Percentiles rank a stretch among this genome's conserved stretches.
Conservation (phyloP, 2,329 filamentous ascomycete species). For the Xylariales sp. region DNA sequence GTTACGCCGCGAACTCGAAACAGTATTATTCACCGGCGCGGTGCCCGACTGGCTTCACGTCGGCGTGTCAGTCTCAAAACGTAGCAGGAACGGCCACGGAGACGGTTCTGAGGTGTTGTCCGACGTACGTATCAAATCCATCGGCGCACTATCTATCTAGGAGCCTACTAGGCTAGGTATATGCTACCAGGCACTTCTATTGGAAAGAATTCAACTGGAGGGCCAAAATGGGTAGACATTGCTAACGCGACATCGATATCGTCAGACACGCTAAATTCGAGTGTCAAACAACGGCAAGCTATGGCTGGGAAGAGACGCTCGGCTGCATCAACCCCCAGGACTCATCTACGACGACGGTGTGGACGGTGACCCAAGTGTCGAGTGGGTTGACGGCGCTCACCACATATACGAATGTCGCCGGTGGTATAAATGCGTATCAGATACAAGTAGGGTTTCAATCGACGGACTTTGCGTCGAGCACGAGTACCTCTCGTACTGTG, state of each 20-base stretch:
- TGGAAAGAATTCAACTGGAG: neutral
- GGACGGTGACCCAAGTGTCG: slow-evolving; percentile 29
- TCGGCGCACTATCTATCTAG: neutral
- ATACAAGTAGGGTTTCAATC: slow-evolving; percentile 39
- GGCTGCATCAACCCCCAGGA: slow-evolving; percentile 25
- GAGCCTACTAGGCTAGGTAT: neutral
- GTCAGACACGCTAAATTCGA: slow-evolving; percentile 29
- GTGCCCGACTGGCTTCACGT: slow-evolving; percentile 40
- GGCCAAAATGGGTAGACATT: neutral
- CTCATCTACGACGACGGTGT: slow-evolving; percentile 8
- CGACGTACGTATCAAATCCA: slow-evolving; percentile 35
- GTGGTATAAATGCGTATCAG: slow-evolving; percentile 40
- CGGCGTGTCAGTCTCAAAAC: slow-evolving; percentile 33
- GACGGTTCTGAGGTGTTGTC: slow-evolving; percentile 39
- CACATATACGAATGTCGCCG: slow-evolving; percentile 15
- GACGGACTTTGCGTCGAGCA: slow-evolving; percentile 32
- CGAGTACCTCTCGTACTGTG: slow-evolving; percentile 9
- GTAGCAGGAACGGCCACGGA: slow-evolving; percentile 21
- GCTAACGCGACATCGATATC: slow-evolving; percentile 1
- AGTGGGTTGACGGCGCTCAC: slow-evolving; percentile 13
- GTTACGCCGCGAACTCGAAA: slow-evolving; percentile 27
- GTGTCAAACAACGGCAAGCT: slow-evolving; percentile 22
- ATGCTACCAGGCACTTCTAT: neutral
- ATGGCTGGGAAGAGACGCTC: slow-evolving; percentile 37
- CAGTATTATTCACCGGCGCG: slow-evolving; percentile 40